Evolutionary conservation across 2,329 filamentous ascomycete species (phyloP).

Genomic region (Microcyclospora pomicola): DNA sequence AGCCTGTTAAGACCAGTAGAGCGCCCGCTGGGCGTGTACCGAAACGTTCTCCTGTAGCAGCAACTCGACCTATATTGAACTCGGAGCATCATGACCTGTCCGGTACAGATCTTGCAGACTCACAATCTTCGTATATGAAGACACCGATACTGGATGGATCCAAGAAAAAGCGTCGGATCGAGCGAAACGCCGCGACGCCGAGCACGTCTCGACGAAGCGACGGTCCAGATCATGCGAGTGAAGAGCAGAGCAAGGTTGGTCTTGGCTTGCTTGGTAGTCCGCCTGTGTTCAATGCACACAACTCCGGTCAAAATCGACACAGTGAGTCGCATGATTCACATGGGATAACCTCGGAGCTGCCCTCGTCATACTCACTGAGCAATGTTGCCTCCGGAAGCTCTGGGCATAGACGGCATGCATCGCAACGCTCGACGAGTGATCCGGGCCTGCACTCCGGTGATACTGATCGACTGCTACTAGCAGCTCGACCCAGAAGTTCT

Average conservation of each 20-base stretch:
- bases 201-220: no score
- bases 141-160: conserved; percentile 4
- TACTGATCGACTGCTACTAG: background rate
- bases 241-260: background rate
- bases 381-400: conserved; percentile 13
- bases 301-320: no score
- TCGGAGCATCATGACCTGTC: no score
- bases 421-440: conserved; percentile 13
- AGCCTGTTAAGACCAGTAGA: background rate
- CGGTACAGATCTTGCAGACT: no score
- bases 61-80: background rate
- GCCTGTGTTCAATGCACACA: background rate
- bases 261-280: conserved; percentile 1
- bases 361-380: conserved; percentile 22
- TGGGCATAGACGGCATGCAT: conserved; percentile 5
- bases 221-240: no score
- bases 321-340: conserved; percentile 3
- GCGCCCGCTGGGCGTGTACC: background rate
- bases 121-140: conserved; percentile 14
- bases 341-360: conserved; percentile 19
- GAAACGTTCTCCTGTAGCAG: background rate
- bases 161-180: background rate
- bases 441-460: conserved; percentile 6
- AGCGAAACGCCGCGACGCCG: background rate
- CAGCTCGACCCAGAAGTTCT: no score